Base-by-base conservation (phyloP, 768 basidiomycete genomes). In the Asterophora lycoperdoides region DNA sequence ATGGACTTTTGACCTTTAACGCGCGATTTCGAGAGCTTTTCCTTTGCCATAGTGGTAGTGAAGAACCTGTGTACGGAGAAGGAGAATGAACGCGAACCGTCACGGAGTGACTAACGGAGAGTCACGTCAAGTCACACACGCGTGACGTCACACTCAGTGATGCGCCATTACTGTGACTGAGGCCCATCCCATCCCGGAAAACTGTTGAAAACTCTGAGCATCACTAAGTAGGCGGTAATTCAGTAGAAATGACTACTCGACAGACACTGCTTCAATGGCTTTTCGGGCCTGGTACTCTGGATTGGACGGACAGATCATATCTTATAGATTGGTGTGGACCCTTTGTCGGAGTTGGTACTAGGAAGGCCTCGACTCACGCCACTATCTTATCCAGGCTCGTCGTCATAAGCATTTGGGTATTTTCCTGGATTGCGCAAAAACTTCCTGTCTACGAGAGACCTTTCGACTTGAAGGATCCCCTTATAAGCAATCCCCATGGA, bases 1-100 rank as follows among this genome's bases (percentile, higher is more conserved):
- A 86, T 70, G 5, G 79, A 65, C 49, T 76, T 75, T 57, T 86
- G 83, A 14, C 70, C 70, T 48, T 73, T 73, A 7, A 66, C 34
- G 26, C 60, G 65, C 14, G 69, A 55, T 56, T 71, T 71, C 13
- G 66, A 46, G 45, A 64, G 39, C 44, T 70, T 74, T 47, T 66
- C 67, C 59, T 76, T 80, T 42, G 74, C 69, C 83, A 84, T 83
- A 60, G 34, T 54, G 51, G 49, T 4, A 41, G 47, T 42, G 37
- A 41, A 15, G 44, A 19, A 23, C 23, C n/a, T 40, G 39, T 17
- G n/a, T 55, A 51, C 51, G 36, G 49, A 52, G 41, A 54, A 51
- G 23, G 23, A 8, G 30, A 39, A 20, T 46, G 36, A 51, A 51
- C 44, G 45, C 45, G 51, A 48, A n/a, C 23, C 23, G 37, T 30